Evolutionary conservation across 2,329 filamentous ascomycete species (phyloP).

Genomic region (Akanthomyces muscarius): DNA sequence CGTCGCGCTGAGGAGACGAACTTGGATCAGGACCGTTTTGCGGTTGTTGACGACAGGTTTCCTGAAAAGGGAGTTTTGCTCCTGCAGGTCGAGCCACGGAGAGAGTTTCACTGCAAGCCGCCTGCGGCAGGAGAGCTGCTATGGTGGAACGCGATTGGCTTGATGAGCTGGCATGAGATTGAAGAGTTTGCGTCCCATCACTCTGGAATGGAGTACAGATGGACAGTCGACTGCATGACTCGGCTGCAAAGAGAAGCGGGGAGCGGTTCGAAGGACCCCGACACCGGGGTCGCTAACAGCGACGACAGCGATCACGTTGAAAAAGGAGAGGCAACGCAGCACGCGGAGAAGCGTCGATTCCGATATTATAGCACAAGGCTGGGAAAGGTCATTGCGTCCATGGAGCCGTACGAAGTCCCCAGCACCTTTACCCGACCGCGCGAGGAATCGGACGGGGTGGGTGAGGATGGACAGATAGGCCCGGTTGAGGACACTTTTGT

Average conservation of each 20-base stretch:
- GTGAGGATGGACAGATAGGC: not conserved
- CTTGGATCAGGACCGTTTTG: too few relatives aligned
- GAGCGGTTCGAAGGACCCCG: not conserved
- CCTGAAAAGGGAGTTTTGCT: not conserved
- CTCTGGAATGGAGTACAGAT: not conserved
- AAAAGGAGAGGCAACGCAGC: not conserved
- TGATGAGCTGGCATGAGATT: constrained; percentile 12
- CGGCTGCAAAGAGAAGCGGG: not conserved
- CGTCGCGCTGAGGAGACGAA: too few relatives aligned
- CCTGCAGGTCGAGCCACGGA: not conserved
- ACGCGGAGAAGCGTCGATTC: not conserved
- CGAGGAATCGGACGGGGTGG: constrained; percentile 3
- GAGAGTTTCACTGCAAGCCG: constrained; percentile 10
- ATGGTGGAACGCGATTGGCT: not conserved
- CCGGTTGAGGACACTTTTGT: not conserved
- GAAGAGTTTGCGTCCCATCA: not conserved
- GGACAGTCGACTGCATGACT: not conserved
- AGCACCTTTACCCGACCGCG: constrained; percentile 3
- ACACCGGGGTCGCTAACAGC: not conserved
- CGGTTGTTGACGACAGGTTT: not conserved
- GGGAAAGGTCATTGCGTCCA: not conserved
- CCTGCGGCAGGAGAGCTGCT: constrained; percentile 1
- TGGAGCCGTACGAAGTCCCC: not conserved
- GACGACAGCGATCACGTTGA: not conserved
- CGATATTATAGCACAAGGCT: not conserved